Base-by-base conservation (phyloP, 805 yeast genomes). In the Metschnikowia santaceciliae region DNA sequence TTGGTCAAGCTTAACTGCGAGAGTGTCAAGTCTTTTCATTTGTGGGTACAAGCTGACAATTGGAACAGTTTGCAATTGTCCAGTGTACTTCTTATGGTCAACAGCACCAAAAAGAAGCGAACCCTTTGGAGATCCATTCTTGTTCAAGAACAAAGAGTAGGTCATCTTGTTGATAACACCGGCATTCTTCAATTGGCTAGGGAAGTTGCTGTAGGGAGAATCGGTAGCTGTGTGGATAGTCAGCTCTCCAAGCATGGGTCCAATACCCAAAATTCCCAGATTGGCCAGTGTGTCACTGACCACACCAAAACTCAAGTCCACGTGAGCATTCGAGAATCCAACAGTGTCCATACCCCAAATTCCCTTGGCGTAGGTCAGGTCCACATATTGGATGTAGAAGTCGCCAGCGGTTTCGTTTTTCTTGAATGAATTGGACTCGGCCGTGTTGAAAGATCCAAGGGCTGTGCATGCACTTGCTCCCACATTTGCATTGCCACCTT, bases 191-290 rank as follows among this genome's bases (percentile, higher is more conserved):
- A 89, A 66, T 52, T 77, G 77, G 48, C 74, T 57, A 0, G 96
- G 96, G 52, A 88, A 69, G 65, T 89, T 88, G 48, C 78, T 74
- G 67, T 88, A 88, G 15, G 66, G 54, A 11, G 54, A 19, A n/a
- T 49, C 19, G 30, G 30, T 26, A 32, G 48, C 47, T 23, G 60
- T 46, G 58, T 62, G 65, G 1, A 92, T 85, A 4, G 80, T 72
- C 65, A 90, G 96, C 49, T 87, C 74, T 14, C 82, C 86, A 14
- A 14, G 14, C 3, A 80, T 68, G 44, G 86, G 72, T 8, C 94
- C 92, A 55, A 88, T 81, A 26, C 91, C 90, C 42, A 88, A 67
- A 26, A 88, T 91, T 49, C 95, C 92, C 52, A 77, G 68, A 7
- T 81, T 65, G 3, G 91, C 81, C 54, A 82, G 80, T 2, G 88